Evolutionary conservation across 345 rosid genomes (phyloP), one percentile per base, ranked within the genome.

Genomic region (Murraya paniculata): DNA sequence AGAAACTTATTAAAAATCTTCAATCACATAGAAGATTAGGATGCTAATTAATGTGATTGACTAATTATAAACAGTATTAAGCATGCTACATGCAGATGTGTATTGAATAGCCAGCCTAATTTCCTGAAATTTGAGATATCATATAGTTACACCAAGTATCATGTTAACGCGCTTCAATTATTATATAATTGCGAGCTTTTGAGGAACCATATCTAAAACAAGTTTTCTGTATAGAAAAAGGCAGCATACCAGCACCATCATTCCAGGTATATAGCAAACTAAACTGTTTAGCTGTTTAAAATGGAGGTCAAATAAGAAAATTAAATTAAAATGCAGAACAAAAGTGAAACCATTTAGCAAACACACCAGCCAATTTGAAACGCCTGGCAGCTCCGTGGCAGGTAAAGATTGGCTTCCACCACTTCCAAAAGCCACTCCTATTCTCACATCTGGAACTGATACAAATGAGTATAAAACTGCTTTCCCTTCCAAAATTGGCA

Each of bases 391-490:
- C 82, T 86, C 99, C 7, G 98, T 95, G 9, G 94, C 97, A 30
- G 99, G 99, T 72, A 93, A 88, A 41, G 96, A 90, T 73, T 96
- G 97, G 84, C 97, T 93, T 80, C 96, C 98, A 25, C 99, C 98
- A 83, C 99, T 92, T 71, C 99, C 99, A 71, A 96, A 96, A 78
- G 98, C 97, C 80, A 96, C 85, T 82, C 98, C 95, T 45, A 94
- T 89, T 83, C 97, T 86, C 48, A 94, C 94, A 73, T 96, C 94
- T 30, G 99, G 99, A 38, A 82, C 81, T 4, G 97, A 88, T 62
- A 91, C 83, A 87, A 96, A 96, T 33, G 97, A 96, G 83, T 92
- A 94, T 35, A 96, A 76, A 78, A 96, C 48, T 73, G 97, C 99
- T 85, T 78, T 91, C 68, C 99, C 99, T 50, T 91, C 93, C 72